A percentile compares a stretch with the other conserved stretches of the same genome.
Conservation (phyloP, 306 rosid species). For the Cucurbita maxima region DNA sequence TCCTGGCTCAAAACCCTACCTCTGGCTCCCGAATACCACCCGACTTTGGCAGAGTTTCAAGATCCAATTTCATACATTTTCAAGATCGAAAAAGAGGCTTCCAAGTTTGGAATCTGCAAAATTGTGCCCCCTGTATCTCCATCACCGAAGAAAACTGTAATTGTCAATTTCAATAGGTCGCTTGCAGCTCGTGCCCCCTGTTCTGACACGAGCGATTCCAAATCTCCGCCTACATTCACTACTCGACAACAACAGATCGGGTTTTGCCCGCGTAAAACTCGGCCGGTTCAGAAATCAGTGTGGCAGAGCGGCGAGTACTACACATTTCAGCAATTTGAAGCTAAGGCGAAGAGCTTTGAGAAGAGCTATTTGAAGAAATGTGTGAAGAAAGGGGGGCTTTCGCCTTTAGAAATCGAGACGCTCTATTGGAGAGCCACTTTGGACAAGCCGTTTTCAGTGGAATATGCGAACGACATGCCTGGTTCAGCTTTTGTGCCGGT, state of each 20-base stretch:
- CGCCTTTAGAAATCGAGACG: conserved; percentile 59
- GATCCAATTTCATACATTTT: conserved; percentile 97
- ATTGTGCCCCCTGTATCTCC: conserved; percentile 83
- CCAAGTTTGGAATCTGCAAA: conserved; percentile 89
- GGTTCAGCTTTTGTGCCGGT: conserved; percentile 74
- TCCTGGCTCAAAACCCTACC: conserved; percentile 86
- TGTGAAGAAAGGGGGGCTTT: conserved; percentile 28
- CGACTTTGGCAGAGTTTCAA: conserved; percentile 63
- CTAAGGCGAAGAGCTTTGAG: conserved; percentile 74
- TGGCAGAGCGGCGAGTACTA: conserved; percentile 94
- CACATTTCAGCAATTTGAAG: conserved; percentile 61
- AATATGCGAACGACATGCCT: conserved; percentile 96
- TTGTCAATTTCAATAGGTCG: conserved; percentile 61
- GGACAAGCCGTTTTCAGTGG: conserved; percentile 83
- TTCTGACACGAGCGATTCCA: conserved; percentile 13
- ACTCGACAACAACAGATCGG: conserved; percentile 99
- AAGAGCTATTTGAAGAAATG: conserved; percentile 38
- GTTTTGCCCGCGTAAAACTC: conserved; percentile 65
- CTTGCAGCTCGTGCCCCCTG: conserved; percentile 31
- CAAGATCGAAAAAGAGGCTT: conserved; percentile 97
- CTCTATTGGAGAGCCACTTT: conserved; percentile 88
- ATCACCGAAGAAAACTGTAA: conserved; percentile 58
- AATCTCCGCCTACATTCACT: conserved; percentile 66
- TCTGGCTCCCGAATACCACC: conserved; percentile 77
- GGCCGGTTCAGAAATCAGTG: conserved; percentile 78